Evolutionary conservation across 2,329 filamentous ascomycete genomes (phyloP).

Genomic region (Trichoderma sp.): DNA sequence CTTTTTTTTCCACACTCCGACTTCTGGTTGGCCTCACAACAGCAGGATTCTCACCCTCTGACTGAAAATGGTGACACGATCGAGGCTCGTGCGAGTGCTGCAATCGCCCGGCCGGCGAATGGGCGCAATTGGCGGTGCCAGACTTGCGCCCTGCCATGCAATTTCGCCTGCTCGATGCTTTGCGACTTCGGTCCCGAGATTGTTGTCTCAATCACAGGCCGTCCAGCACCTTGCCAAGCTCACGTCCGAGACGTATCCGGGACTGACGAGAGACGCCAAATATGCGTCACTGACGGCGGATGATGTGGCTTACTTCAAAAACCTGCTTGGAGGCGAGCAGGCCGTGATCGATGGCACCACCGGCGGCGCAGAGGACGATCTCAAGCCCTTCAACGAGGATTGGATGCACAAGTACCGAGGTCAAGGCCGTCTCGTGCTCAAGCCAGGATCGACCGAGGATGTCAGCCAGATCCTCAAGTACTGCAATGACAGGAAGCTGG

Average conservation of each 20-base stretch:
- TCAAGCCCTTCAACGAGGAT: constrained; percentile 91
- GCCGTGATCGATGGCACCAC: constrained; percentile 78
- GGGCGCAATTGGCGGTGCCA: constrained; percentile 11
- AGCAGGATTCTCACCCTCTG: background rate
- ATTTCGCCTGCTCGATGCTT: constrained; percentile 26
- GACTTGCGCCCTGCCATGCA: background rate
- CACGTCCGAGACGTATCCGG: constrained; percentile 83
- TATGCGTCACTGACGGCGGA: constrained; percentile 73
- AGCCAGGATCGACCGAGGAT: constrained; percentile 79
- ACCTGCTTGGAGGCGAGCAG: constrained; percentile 67
- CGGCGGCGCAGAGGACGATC: constrained; percentile 63
- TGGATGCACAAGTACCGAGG: constrained; percentile 99
- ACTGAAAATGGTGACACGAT: constrained; percentile 24
- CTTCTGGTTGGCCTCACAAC: background rate
- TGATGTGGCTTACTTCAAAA: constrained; percentile 80
- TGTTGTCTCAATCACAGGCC: constrained; percentile 28
- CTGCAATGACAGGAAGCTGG: constrained; percentile 89
- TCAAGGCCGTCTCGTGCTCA: constrained; percentile 81
- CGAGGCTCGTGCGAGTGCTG: constrained; percentile 23
- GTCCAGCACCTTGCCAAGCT: constrained; percentile 51
- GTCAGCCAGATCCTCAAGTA: constrained; percentile 89
- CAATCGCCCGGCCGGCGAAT: constrained; percentile 20
- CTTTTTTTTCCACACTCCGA: background rate
- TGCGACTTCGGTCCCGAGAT: constrained; percentile 32
- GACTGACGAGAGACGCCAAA: constrained; percentile 73